A percentile compares a stretch with the other conserved stretches of the same genome.
phyloP scores from a whole-genome alignment of 1,284 basidiomycete species.

The Coniophora puteana region DNA sequence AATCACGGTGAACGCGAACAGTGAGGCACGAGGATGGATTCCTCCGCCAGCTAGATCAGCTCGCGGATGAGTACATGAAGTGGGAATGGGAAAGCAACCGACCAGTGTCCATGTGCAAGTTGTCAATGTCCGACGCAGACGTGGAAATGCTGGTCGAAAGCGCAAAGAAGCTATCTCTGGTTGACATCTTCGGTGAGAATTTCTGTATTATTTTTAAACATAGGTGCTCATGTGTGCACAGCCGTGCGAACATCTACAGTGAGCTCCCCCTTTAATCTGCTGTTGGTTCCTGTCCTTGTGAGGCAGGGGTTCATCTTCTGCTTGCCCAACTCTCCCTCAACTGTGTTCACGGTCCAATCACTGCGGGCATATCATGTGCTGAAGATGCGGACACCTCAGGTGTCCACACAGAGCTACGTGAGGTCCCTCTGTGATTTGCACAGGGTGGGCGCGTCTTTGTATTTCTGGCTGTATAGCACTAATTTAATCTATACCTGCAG shows the following conservation, averaged over 20 bases:
- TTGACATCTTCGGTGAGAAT: conserved; percentile 7
- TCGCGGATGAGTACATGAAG: background rate
- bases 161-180: background rate
- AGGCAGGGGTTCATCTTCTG: conserved; percentile 4
- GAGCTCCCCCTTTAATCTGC: background rate
- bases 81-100: background rate
- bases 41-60: background rate
- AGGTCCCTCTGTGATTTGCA: conserved; percentile 10
- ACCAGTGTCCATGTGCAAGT: too few species aligned
- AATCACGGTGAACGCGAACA: background rate
- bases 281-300: conserved; percentile 2
- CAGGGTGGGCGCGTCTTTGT: conserved; percentile 4
- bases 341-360: background rate
- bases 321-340: conserved; percentile 3
- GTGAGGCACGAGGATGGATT: background rate
- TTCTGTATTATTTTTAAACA: background rate
- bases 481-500: background rate
- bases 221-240: background rate
- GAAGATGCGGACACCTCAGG: conserved; percentile 4
- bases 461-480: background rate
- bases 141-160: too few species aligned
- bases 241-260: background rate
- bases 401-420: conserved; percentile 10
- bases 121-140: background rate
- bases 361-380: conserved; percentile 5